Evolutionary conservation across 345 rosid species (phyloP), one percentile per base, ranked within the genome.

Genomic region (Sonneratia alba): DNA sequence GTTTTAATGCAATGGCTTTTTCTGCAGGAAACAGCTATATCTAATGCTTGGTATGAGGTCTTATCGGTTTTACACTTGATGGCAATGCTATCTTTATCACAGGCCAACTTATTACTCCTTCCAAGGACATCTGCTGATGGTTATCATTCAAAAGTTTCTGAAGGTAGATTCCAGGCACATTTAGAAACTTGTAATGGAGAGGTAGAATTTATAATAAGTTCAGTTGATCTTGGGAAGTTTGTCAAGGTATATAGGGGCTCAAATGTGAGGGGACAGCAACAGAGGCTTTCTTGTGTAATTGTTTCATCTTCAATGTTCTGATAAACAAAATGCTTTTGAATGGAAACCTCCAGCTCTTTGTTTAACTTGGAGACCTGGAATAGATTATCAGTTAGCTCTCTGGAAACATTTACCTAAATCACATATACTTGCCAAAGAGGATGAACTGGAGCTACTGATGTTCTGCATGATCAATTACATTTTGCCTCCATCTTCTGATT

Each of bases 51-150:
- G 98, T 92, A 91, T 38, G 99, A 92, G 84, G 91, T 90, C 71
- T 85, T 96, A 82, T 92, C 99, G 13, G 96, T 96, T 74, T 83
- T 96, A 83, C 99, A 96, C 82, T 82, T 96, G 79, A 91, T 92
- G 99, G 98, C 99, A 7, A 89, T 88, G 92, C 87, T 96, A 71
- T 85, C 81, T 49, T 74, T 92, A 83, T 96, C 93, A 71, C 96
- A 86, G 77, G 98, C 95, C 83, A 96, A 89, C 79, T 81, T 92
- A 79, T 79, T 92, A 40, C 96, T 96, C 79, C 91, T 92, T 79
- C 98, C 99, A 43, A 88, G 96, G 81, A 84, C 94, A 71, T 88
- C 90, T 73, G 76, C 82, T 64, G 97, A 87, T 78, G 89, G 91
- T 76, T 79, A 87, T 80, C 96, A 88, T 32, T 90, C 93, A 43